A percentile compares a stretch with the other conserved stretches of the same genome.
Evolutionary conservation across 164 flowering plant species (phyloP).

Genomic region (Magnolia kwangsiensis): DNA sequence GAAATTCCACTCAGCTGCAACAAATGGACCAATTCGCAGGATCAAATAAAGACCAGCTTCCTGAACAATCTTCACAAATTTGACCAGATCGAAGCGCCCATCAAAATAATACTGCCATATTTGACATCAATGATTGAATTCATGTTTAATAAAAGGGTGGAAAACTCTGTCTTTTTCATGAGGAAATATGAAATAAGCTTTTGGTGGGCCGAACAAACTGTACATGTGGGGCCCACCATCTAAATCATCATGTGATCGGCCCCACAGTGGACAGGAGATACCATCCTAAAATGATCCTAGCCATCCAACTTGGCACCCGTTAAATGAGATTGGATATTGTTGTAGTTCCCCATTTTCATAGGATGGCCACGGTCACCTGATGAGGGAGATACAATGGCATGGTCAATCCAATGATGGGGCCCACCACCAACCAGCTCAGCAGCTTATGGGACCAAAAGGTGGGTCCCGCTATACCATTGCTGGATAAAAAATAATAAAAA

Average conservation of each 20-base stretch:
- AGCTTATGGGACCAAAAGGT: background rate
- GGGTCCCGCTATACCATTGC: background rate
- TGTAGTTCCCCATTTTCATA: background rate
- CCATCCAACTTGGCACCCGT: background rate
- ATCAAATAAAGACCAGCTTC: slow-evolving; percentile 73
- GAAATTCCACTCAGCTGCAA: slow-evolving; percentile 95
- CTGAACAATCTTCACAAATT: slow-evolving; percentile 84
- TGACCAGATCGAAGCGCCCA: slow-evolving; percentile 77
- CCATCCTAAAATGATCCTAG: background rate
- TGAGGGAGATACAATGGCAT: background rate
- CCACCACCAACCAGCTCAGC: no score
- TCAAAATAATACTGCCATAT: slow-evolving; percentile 69
- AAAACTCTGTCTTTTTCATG: background rate
- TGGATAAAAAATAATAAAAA: no score
- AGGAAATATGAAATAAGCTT: background rate
- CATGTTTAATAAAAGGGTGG: background rate
- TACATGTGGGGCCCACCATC: background rate
- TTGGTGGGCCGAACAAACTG: background rate
- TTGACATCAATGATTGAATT: background rate
- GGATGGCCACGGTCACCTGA: background rate
- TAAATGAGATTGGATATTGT: background rate
- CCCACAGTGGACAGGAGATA: background rate
- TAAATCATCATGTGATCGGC: background rate
- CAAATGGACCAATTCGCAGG: slow-evolving; percentile 90
- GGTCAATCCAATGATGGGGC: no score